phyloP scores from a whole-genome alignment of 495 filamentous ascomycete species.

The Hypoxylon perforatum region DNA sequence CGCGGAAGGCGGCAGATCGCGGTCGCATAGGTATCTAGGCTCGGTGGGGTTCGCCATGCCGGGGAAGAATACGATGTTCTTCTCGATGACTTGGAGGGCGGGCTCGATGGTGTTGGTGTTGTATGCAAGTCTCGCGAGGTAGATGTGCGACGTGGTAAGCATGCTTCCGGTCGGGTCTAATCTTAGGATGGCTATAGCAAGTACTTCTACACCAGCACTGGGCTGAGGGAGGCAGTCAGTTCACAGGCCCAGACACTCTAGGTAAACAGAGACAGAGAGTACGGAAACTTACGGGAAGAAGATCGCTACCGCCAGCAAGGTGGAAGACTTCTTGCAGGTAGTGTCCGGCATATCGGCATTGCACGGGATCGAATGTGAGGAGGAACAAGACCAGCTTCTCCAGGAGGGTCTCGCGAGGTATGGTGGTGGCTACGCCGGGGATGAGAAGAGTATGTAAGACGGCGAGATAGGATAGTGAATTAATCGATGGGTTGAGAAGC shows the following conservation, averaged over 20 bases:
- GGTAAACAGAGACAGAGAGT: neutral
- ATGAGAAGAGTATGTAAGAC: constrained; percentile 48
- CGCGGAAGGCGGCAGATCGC: constrained; percentile 45
- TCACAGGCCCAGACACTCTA: neutral
- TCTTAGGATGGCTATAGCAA: constrained; percentile 74
- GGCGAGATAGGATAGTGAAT: constrained; percentile 59
- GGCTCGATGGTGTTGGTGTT: constrained; percentile 59
- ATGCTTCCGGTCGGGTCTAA: constrained; percentile 77
- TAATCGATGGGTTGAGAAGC: constrained; percentile 51
- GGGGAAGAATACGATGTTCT: constrained; percentile 74
- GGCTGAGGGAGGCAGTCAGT: constrained; percentile 54
- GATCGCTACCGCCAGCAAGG: constrained; percentile 35
- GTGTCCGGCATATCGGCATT: constrained; percentile 56
- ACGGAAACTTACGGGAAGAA: constrained; percentile 53
- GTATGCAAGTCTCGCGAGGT: constrained; percentile 70
- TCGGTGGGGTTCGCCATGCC: constrained; percentile 47
- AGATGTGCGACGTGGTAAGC: constrained; percentile 74
- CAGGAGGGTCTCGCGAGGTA: constrained; percentile 43
- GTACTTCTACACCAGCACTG: constrained; percentile 65
- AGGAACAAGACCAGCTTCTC: constrained; percentile 53
- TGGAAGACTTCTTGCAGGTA: constrained; percentile 46
- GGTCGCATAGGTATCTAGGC: constrained; percentile 44
- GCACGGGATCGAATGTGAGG: constrained; percentile 55
- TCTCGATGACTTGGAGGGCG: constrained; percentile 75
- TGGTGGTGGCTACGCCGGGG: constrained; percentile 23